Conservation (phyloP, 1,284 basidiomycete genomes). For the Wolfiporia cocos region DNA sequence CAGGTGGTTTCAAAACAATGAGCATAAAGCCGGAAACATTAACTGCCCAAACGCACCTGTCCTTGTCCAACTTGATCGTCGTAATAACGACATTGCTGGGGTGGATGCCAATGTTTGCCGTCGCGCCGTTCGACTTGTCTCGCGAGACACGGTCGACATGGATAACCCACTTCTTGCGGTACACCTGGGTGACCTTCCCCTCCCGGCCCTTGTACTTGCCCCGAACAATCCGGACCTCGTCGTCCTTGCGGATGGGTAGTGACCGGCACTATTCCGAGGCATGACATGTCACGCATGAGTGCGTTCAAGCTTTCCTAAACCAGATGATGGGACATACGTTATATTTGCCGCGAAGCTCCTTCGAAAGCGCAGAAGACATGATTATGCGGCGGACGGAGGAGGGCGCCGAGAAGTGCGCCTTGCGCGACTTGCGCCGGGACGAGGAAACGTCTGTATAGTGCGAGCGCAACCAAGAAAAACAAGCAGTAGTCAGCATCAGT, state of each 20-base stretch:
- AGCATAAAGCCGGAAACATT: neutral
- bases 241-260: conserved; percentile 95
- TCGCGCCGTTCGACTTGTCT: conserved; percentile 97
- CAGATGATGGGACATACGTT: conserved; percentile 56
- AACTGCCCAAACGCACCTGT: conserved; percentile 45
- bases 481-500: conserved; percentile 22
- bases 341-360: conserved; percentile 93
- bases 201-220: conserved; percentile 98
- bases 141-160: conserved; percentile 97
- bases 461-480: conserved; percentile 9
- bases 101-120: conserved; percentile 91
- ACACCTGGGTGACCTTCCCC: conserved; percentile 96
- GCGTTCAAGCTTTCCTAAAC: neutral
- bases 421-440: conserved; percentile 93
- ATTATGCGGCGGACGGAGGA: conserved; percentile 95
- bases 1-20: neutral
- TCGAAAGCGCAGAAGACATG: conserved; percentile 94
- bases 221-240: conserved; percentile 95
- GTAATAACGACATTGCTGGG: conserved; percentile 97
- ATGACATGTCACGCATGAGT: neutral
- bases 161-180: conserved; percentile 99
- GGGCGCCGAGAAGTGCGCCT: conserved; percentile 92
- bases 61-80: conserved; percentile 87
- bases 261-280: conserved; percentile 66
- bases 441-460: conserved; percentile 73